Conservation (phyloP, 2,329 filamentous ascomycete species). For the Talaromyces marneffei region DNA sequence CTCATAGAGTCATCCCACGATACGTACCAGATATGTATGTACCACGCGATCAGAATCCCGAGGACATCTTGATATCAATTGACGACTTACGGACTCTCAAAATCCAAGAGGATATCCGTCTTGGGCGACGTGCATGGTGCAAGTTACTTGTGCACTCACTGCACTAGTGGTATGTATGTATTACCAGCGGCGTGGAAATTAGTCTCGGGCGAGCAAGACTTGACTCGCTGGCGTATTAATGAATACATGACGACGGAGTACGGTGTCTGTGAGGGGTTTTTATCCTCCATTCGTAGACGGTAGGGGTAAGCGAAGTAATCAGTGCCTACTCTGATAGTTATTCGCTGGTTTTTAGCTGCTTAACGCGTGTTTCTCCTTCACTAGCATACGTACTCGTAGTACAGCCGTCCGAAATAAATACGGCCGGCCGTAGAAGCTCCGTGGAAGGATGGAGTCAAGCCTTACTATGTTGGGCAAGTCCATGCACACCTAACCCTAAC, state of each 20-base stretch:
- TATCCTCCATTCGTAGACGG: background rate
- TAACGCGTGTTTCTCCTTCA: background rate
- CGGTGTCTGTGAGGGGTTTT: constrained; percentile 5
- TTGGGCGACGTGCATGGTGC: constrained; percentile 11
- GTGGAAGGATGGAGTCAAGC: background rate
- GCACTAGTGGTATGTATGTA: background rate
- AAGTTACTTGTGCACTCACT: background rate
- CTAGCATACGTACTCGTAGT: background rate
- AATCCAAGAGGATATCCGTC: background rate
- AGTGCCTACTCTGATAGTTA: background rate
- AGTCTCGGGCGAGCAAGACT: background rate
- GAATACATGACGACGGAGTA: background rate
- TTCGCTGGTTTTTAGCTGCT: background rate
- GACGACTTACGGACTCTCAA: background rate
- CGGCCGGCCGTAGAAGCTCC: no score
- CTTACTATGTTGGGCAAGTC: constrained; percentile 9
- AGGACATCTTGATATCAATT: background rate
- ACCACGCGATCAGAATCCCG: background rate
- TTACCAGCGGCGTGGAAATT: background rate
- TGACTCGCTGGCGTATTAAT: background rate
- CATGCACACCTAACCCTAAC: background rate
- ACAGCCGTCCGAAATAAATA: background rate
- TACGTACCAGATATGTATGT: no score
- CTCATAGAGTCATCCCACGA: background rate
- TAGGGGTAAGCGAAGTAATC: background rate